A percentile compares a stretch with the other conserved stretches of the same genome.
These are phyloP conservation scores for Psilocybe sp. DNA, from an alignment of 768 basidiomycete genomes.

Conservation along the genomic window DNA sequence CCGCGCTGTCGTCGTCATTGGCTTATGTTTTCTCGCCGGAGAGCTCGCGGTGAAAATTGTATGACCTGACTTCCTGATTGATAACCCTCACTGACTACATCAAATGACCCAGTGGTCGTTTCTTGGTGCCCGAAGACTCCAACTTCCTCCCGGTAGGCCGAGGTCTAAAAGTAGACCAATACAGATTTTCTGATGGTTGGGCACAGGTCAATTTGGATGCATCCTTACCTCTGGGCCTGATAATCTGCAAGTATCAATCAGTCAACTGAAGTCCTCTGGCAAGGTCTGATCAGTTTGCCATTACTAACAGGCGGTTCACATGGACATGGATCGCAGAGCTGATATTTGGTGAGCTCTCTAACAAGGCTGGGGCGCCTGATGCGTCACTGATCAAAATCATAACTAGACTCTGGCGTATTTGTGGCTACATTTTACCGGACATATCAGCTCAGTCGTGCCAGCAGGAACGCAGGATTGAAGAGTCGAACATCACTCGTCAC, in stretches of 20 bases:
- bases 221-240: not conserved
- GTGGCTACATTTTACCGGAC: not conserved
- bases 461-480: not conserved
- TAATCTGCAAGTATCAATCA: not conserved
- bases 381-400: not conserved
- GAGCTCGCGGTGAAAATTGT: constrained; percentile 6
- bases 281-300: not conserved
- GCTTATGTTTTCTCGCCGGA: not conserved
- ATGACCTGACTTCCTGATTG: not conserved
- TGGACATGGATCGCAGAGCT: constrained; percentile 8
- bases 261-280: no score
- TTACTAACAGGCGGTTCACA: constrained; percentile 1
- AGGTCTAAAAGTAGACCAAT: no score
- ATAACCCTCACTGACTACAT: not conserved
- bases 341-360: not conserved
- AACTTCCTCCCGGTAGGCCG: no score
- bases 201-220: not conserved
- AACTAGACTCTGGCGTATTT: constrained; percentile 1
- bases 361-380: not conserved
- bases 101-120: not conserved
- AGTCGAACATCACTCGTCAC: not conserved
- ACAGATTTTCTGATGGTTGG: no score
- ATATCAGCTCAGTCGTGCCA: not conserved
- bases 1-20: not conserved
- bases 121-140: no score